Conservation (phyloP, 1,284 basidiomycete genomes). For the Naganishia liquefaciens region DNA sequence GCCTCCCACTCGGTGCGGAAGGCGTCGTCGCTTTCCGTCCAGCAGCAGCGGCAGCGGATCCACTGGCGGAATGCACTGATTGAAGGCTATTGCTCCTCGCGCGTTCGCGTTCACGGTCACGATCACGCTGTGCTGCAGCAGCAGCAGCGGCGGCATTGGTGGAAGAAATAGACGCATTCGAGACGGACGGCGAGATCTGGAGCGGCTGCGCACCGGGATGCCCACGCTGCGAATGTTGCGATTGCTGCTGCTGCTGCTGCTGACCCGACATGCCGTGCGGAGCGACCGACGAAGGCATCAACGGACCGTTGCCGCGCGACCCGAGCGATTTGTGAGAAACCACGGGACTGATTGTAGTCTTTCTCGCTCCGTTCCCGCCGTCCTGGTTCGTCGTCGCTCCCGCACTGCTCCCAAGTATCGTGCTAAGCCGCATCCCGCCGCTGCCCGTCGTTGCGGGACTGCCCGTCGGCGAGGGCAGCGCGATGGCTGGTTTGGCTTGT, state of each 20-base stretch:
- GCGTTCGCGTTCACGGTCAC: slow-evolving; percentile 10
- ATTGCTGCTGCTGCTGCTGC: too few species aligned
- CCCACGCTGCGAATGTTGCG: too few species aligned
- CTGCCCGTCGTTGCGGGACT: slow-evolving; percentile 1
- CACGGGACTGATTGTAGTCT: slow-evolving; percentile 5
- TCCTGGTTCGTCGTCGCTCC: not conserved
- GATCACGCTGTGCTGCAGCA: slow-evolving; percentile 1
- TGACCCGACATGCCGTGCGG: not conserved
- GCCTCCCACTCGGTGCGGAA: not conserved
- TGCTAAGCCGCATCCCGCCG: slow-evolving; percentile 19
- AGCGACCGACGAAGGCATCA: not conserved
- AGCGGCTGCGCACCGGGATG: not conserved
- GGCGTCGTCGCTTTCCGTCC: not conserved
- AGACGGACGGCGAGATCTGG: slow-evolving; percentile 1
- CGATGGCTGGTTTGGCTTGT: too few species aligned
- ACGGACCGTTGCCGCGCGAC: not conserved
- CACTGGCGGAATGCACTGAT: not conserved
- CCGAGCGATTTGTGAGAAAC: slow-evolving; percentile 12
- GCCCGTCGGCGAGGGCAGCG: slow-evolving; percentile 19
- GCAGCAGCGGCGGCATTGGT: not conserved
- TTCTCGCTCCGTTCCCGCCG: not conserved
- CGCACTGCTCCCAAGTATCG: not conserved
- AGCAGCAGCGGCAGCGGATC: not conserved
- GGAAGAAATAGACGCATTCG: slow-evolving; percentile 3
- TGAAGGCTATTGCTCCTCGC: slow-evolving; percentile 22